These are phyloP conservation scores for Dipteronia sinensis DNA, from an alignment of 345 rosid species.

Conservation along the genomic window DNA sequence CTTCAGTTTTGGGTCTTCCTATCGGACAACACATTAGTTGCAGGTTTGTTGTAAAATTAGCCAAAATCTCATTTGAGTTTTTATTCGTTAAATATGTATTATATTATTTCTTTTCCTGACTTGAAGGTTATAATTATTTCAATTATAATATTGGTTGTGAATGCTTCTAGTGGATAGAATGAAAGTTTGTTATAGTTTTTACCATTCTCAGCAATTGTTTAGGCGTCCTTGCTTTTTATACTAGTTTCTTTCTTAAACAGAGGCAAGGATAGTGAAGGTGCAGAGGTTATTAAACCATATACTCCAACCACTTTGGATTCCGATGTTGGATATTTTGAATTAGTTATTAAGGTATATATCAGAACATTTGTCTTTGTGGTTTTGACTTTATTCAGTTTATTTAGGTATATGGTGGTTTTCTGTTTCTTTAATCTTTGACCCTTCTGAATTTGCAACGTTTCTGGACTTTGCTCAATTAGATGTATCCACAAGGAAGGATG, in stretches of 20 bases:
- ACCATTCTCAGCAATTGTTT: background rate
- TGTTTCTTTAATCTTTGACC: background rate
- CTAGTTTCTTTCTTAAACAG: conserved; percentile 36
- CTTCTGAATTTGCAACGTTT: background rate
- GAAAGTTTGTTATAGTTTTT: background rate
- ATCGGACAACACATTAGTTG: conserved; percentile 98
- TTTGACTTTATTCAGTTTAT: conserved; percentile 11
- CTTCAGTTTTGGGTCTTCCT: conserved; percentile 90
- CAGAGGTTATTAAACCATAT: conserved; percentile 89
- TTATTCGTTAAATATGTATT: background rate
- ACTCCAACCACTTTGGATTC: conserved; percentile 96
- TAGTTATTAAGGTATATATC: conserved; percentile 80
- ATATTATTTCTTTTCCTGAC: background rate
- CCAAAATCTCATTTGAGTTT: background rate
- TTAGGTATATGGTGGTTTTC: background rate
- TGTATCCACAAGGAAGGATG: conserved; percentile 99
- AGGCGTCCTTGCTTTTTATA: background rate
- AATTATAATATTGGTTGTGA: background rate
- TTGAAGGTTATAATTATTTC: background rate
- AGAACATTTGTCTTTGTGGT: conserved; percentile 17
- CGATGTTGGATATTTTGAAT: conserved; percentile 79
- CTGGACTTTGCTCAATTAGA: conserved; percentile 43
- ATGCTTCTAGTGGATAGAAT: background rate
- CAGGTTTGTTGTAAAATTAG: conserved; percentile 49
- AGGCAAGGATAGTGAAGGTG: conserved; percentile 84